A percentile compares a stretch with the other conserved stretches of the same genome.
These are phyloP conservation scores for Wickerhamomyces kurtzmanii DNA, from an alignment of 805 yeast genomes.

Conservation along the genomic window DNA sequence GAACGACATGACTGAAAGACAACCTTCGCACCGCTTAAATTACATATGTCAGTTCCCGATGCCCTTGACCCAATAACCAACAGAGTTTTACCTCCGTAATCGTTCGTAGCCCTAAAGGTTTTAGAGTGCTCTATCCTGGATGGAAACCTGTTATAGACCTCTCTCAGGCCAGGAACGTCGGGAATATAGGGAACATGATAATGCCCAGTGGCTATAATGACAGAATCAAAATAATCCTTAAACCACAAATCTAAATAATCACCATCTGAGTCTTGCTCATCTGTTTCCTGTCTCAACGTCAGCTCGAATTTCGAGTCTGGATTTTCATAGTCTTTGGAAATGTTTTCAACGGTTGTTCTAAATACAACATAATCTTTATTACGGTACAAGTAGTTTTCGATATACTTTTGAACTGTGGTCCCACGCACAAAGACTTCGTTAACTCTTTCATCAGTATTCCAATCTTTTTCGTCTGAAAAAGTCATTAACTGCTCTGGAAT, in stretches of 20 bases:
- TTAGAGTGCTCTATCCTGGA: constrained; percentile 19
- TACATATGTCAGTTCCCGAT: constrained; percentile 53
- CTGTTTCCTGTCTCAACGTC: constrained; percentile 19
- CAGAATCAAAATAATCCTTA: constrained; percentile 24
- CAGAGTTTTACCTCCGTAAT: constrained; percentile 21
- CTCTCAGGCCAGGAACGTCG: constrained; percentile 33
- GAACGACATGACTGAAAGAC: constrained; percentile 8
- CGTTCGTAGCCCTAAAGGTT: constrained; percentile 14
- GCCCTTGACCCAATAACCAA: constrained; percentile 60
- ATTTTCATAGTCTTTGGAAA: constrained; percentile 12
- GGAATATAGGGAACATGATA: constrained; percentile 48
- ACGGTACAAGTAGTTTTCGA: constrained; percentile 33
- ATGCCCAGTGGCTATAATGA: constrained; percentile 48
- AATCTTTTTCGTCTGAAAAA: constrained; percentile 26
- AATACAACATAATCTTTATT: constrained; percentile 16
- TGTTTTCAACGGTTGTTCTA: constrained; percentile 29
- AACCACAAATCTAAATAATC: constrained; percentile 25
- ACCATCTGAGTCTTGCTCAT: constrained; percentile 8
- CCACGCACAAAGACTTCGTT: constrained; percentile 39
- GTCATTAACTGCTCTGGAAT: constrained; percentile 36
- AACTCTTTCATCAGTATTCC: constrained; percentile 21
- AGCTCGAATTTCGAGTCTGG: constrained; percentile 16
- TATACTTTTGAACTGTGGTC: constrained; percentile 42
- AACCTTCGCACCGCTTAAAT: constrained; percentile 8
- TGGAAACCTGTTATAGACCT: constrained; percentile 9